Base-by-base conservation (phyloP, 768 basidiomycete genomes). In the Mycena alexandri region DNA sequence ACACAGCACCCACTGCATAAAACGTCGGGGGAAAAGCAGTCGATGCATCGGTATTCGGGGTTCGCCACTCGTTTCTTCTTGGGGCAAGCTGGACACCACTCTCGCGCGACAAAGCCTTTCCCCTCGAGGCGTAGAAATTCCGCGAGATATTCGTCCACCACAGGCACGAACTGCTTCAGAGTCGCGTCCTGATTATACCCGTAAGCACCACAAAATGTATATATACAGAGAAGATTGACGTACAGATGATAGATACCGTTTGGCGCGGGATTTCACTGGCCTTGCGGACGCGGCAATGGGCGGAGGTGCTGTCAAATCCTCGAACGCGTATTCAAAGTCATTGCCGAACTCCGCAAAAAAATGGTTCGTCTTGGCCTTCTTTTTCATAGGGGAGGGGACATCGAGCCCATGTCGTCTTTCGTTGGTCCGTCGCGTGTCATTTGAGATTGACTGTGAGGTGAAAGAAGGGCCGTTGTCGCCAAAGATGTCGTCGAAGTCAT, bases 241-340 rank as follows among this genome's bases (percentile, higher is more conserved):
- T 33, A 51, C 50, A 2, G 50, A 51, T 6, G 50, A 51, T 10
- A 51, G 50, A 34, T 51, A 51, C 9, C 50, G 50, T 34, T 51
- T 51, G 29, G 50, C 50, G 10, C 29, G 50, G 1, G 50, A 5
- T 11, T 51, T 51, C 29, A 17, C 9, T 5, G 50, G 21, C 5
- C 29, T 25, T 2, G 25, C 29, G 3, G 50, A 22, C 1, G 29
- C 10, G 21, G 29, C 6, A 4, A 34, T 17, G 5, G 21, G 29
- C 13, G 25, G 21, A 8, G 29, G 29, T 14, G 50, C 21, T 17
- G 50, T 11, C 29, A 51, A 34, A 33, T 51, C 50, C 29, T 51
- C 50, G 29, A 51, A 51, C 14, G 8, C 12, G 29, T 51, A 51
- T 17, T 51, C 50, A 17, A 51, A 51, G 17, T 34, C 50, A 11